Evolutionary conservation across 257 asterid genomes (phyloP).

Genomic region (Mentha longifolia): DNA sequence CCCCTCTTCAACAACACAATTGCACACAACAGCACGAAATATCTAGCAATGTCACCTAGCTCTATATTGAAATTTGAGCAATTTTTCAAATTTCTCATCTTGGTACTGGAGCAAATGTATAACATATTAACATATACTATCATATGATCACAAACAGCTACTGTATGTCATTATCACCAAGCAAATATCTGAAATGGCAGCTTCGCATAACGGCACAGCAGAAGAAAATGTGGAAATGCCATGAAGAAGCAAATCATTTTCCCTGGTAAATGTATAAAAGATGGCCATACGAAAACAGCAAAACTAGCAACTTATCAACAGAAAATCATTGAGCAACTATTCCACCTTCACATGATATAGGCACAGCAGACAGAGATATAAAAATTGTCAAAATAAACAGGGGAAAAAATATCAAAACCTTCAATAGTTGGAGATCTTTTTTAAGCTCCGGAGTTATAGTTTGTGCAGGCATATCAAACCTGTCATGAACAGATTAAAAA

Average conservation of each 20-base stretch:
- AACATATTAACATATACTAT: no score
- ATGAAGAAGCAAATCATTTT: background rate
- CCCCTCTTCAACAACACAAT: no score
- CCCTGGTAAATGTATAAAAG: background rate
- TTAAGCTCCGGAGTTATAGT: slow-evolving; percentile 86
- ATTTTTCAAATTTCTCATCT: no score
- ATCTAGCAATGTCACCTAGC: no score
- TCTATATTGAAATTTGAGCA: no score
- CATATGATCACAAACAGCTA: no score
- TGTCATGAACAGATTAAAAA: slow-evolving; percentile 31
- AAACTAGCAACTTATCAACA: slow-evolving; percentile 3
- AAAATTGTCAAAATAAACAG: slow-evolving; percentile 9
- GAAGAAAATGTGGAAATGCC: background rate
- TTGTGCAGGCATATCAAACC: slow-evolving; percentile 98
- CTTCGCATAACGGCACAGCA: background rate
- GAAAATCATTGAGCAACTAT: background rate
- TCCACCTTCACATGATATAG: background rate
- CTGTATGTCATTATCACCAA: no score
- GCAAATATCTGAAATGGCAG: no score
- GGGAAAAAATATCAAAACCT: slow-evolving; percentile 45
- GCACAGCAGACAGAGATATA: background rate
- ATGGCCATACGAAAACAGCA: background rate
- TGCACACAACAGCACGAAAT: no score
- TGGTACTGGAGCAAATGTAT: no score
- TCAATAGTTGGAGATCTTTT: slow-evolving; percentile 79